Conservation (phyloP, 1,139 yeast genomes). For the Spathaspora sp. region DNA sequence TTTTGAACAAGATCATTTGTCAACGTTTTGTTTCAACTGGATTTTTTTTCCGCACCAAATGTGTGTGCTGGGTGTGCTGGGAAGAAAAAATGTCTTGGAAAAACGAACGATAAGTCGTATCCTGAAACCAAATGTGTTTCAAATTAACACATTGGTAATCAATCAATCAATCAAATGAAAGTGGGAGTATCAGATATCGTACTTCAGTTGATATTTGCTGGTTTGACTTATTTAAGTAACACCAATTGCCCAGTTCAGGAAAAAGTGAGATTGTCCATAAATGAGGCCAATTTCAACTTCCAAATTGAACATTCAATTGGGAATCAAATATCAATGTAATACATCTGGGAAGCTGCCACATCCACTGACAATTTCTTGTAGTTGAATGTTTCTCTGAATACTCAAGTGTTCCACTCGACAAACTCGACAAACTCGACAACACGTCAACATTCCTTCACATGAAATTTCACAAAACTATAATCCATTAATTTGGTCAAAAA, state of each 20-base stretch:
- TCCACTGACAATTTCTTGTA: background rate
- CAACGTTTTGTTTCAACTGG: background rate
- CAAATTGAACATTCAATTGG: background rate
- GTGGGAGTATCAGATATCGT: background rate
- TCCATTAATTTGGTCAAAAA: background rate
- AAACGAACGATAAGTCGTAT: background rate
- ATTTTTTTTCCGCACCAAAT: background rate
- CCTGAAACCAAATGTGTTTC: background rate
- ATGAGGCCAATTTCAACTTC: background rate
- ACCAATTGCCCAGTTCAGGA: background rate
- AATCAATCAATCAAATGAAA: conserved; percentile 12
- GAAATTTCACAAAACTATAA: background rate
- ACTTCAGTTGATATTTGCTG: background rate
- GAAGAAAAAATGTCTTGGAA: background rate
- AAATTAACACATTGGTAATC: background rate
- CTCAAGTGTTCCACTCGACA: background rate
- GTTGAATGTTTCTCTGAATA: conserved; percentile 1
- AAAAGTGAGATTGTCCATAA: background rate
- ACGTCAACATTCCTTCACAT: background rate
- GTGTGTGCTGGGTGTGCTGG: background rate
- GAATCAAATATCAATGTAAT: background rate
- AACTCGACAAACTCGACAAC: conserved; percentile 3
- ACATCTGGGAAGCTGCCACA: background rate
- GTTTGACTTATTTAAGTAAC: background rate
- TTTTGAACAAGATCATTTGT: background rate